Conservation (phyloP, 495 filamentous ascomycete species). For the Aspergillus carlsbadensis region DNA sequence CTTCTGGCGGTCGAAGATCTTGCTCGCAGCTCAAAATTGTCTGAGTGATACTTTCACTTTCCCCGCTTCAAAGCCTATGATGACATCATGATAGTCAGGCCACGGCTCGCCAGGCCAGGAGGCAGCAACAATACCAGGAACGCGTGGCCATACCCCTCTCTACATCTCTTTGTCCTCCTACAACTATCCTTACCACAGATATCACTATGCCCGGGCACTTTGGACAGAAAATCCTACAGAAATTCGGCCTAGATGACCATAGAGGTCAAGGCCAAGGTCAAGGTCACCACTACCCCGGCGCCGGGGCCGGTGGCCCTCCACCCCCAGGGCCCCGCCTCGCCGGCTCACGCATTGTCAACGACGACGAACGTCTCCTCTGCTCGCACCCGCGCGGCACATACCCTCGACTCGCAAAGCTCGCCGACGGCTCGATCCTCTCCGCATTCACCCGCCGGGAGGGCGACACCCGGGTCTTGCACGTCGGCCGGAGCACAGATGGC, state of each 20-base stretch:
- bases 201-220: constrained; percentile 33
- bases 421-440: constrained; percentile 41
- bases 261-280: constrained; percentile 1
- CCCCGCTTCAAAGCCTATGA: background rate
- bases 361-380: constrained; percentile 39
- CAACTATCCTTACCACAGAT: background rate
- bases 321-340: constrained; percentile 11
- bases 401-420: constrained; percentile 36
- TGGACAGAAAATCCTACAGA: constrained; percentile 39
- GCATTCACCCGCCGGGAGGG: constrained; percentile 40
- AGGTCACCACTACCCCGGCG: too few relatives aligned
- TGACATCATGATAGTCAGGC: background rate
- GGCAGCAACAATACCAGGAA: constrained; percentile 4
- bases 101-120: background rate
- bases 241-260: constrained; percentile 26
- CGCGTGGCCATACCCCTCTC: background rate
- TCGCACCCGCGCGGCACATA: constrained; percentile 44
- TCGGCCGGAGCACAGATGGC: constrained; percentile 38
- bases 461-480: constrained; percentile 27
- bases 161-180: background rate
- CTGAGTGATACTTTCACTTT: background rate
- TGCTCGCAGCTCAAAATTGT: background rate
- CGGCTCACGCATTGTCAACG: constrained; percentile 28
- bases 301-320: background rate
- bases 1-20: background rate